Evolutionary conservation across 2,329 filamentous ascomycete species (phyloP), one percentile per base, ranked within the genome.

Genomic region (Arachnomyces sp.): DNA sequence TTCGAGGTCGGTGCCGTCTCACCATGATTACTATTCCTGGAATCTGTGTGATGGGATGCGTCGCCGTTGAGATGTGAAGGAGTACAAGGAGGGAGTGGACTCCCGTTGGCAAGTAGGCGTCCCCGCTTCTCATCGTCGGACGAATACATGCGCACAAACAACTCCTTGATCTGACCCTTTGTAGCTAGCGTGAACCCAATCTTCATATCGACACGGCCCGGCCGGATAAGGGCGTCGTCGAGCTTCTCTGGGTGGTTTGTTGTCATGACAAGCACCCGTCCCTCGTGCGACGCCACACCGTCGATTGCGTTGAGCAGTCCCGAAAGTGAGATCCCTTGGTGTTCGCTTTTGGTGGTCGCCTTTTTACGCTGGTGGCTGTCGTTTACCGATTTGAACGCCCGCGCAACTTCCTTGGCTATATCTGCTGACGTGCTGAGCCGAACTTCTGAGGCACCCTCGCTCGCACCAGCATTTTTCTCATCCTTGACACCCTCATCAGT

Each of bases 231-330:
- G 0, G 83, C 84, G 17, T 79, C 73, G 55, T 89, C 84, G 0
- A 90, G 74, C 11, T 74, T 71, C 51, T 88, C 79, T 2, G 81
- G 79, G 44, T 78, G 75, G 59, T 90, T 90, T 28, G 82, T 87
- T 0, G 84, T 88, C 82, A 89, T 87, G 64, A 90, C 80, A 17
- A 90, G 72, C 12, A 90, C 76, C 34, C 83, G 76, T n/a, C 84
- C 84, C 63, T 89, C 84, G 50, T 84, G 83, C 2, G 79, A 82
- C 1, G 82, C 82, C 1, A 88, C 83, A 37, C 85, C 84, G 53
- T 93, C 86, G 31, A 92, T 86, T 42, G 82, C 81, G 58, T 93
- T 92, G 36, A 93, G 73, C 0, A 92, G 71, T 0, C 83, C 84
- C 0, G 82, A 84, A 2, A 92, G 72, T 1, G 82, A 84, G 47